phyloP scores from a whole-genome alignment of 768 basidiomycete species.

The Amanita pallidorosea region DNA sequence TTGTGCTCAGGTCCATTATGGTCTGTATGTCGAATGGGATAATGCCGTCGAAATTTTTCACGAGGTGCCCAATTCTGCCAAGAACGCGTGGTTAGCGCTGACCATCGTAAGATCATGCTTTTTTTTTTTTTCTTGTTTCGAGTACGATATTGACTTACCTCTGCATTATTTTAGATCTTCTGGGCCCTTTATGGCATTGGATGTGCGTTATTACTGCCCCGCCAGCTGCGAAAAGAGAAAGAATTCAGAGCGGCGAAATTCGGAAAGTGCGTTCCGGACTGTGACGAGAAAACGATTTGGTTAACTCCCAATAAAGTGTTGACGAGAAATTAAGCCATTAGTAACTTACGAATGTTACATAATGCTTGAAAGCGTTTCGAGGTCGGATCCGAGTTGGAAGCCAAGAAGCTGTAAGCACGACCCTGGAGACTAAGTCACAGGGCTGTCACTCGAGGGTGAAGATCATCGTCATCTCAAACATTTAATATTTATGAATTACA shows the following conservation, averaged over 20 bases:
- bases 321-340: too few species aligned
- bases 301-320: too few species aligned
- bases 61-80: conserved; percentile 25
- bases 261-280: conserved; percentile 10
- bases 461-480: neutral
- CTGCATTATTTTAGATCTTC: conserved; percentile 28
- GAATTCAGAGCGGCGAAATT: conserved; percentile 9
- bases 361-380: too few species aligned
- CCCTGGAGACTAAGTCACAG: neutral
- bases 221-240: conserved; percentile 32
- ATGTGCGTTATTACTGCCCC: conserved; percentile 28
- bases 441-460: neutral
- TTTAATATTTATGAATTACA: neutral
- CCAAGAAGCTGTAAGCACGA: too few species aligned
- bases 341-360: too few species aligned
- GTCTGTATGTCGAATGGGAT: conserved; percentile 36
- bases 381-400: neutral
- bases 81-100: conserved; percentile 36
- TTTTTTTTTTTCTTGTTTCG: too few species aligned
- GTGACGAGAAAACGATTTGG: conserved; percentile 2
- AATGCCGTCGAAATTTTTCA: conserved; percentile 22
- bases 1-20: conserved; percentile 32
- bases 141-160: conserved; percentile 2
- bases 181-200: conserved; percentile 35
- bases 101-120: conserved; percentile 21